Base-by-base conservation (phyloP, 31 red algal genomes). In the Odonthalia washingtoniensis region DNA sequence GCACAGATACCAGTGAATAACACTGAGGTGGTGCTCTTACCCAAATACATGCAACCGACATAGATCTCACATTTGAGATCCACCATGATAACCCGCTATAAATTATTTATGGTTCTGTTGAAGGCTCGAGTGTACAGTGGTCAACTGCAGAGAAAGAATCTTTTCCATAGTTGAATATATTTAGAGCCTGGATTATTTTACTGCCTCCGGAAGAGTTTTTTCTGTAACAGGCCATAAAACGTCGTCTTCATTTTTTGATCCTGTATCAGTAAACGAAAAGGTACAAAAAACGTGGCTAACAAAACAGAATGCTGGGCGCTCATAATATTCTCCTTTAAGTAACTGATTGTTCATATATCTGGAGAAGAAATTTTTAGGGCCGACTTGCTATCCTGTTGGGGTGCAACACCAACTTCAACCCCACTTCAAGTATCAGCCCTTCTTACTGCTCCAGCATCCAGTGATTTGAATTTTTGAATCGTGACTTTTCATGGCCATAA, bases 1-100 rank as follows among this genome's bases (percentile, higher is more conserved):
- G 46, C 39, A 64, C 61, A 2, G 78, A 82, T n/a, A 57, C 61
- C 2, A 73, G 33, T 5, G 65, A 74, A 30, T 43, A 41, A 36
- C 64, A 73, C 39, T 72, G 68, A 33, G 14, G 37, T 5, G 82
- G 35, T 41, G 62, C 73, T 16, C 26, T 85, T 30, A 85, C 82
- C 30, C 82, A 73, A 46, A 37, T 85, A 18, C 82, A 63, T 40
- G 4, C 44, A 24, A 42, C 3, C 2, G 65, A 72, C 2, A 1
- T n/a, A 46, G 14, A 17, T 3, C 35, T 70, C 6, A 26, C 82
- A 3, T 37, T 70, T 72, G 42, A 40, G 33, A 35, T 46, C 1
- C 82, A 85, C 34, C 2, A 26, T 3, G 65, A 85, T 73, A 49
- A 81, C 65, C 78, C 78, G 5, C 36, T 66, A 4, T 61, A 5